Base-by-base conservation (phyloP, 768 basidiomycete genomes). In the Amanita rimosa region DNA sequence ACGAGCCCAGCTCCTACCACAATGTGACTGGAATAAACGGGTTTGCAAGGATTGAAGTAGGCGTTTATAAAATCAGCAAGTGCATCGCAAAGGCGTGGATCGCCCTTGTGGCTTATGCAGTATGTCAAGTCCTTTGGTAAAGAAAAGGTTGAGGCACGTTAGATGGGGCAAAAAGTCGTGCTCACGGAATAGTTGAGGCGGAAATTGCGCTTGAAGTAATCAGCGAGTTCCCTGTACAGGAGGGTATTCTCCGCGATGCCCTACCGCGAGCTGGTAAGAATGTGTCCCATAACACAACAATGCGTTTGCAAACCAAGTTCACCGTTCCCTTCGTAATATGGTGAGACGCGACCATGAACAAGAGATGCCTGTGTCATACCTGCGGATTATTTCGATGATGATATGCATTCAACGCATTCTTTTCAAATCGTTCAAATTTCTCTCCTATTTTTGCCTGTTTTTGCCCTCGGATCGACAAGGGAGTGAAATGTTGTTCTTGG, bases 121-220 rank as follows among this genome's bases (percentile, higher is more conserved):
- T 58, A 58, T 4, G 55, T 55, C 21, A 58, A 57, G 33, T 58
- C 55, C 58, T 58, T 46, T 46, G 36, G 11, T 11, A 45, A 14
- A 34, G 24, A 17, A 13, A 21, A 35, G 9, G 22, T 17, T 24
- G 16, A 27, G 7, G 16, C n/a, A 3, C 3, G n/a, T 8, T 29
- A 22, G 37, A 43, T 22, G n/a, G 34, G 44, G 7, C 16, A 13
- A 16, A 29, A 7, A 50, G 29, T n/a, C 14, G 14, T n/a, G 27
- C 53, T 36, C 26, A 57, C 56, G 26, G 43, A 17, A 29, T 34
- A 50, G 4, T 42, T 11, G 13, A 57, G 37, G 17, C 31, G 27
- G 24, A 58, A 53, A 22, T 43, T 44, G 7, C 46, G 36, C 21
- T 53, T 43, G 37, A 54, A 58, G 27, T 56, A 52, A 10, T 52